Percentiles rank a stretch among this genome's conserved stretches.
Conservation (phyloP, 2,329 filamentous ascomycete genomes). For the Triangularia setosa region DNA sequence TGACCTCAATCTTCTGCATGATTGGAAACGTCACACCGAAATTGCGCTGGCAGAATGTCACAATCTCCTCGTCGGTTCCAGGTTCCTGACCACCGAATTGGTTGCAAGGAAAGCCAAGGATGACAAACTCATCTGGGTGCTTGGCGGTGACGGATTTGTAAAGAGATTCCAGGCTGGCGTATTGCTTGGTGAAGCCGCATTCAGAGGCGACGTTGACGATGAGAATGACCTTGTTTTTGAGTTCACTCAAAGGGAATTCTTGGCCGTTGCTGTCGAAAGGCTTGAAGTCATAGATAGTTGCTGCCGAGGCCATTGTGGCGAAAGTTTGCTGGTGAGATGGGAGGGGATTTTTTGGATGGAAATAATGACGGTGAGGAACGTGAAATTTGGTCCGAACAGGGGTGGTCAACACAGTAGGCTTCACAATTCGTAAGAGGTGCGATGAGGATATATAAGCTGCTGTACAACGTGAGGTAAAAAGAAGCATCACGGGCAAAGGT, state of each 20-base stretch:
- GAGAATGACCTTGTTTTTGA: slow-evolving; percentile 89
- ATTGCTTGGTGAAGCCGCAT: slow-evolving; percentile 98
- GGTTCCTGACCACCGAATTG: slow-evolving; percentile 93
- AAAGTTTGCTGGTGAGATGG: slow-evolving; percentile 12
- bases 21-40: slow-evolving; percentile 92
- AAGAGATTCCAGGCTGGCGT: slow-evolving; percentile 82
- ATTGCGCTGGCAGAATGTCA: slow-evolving; percentile 85
- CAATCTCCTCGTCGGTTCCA: slow-evolving; percentile 74
- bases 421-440: background rate
- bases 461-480: background rate
- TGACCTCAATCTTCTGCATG: slow-evolving; percentile 89
- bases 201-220: slow-evolving; percentile 98
- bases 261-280: slow-evolving; percentile 50
- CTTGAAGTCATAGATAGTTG: slow-evolving; percentile 30
- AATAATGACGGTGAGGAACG: background rate
- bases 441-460: background rate
- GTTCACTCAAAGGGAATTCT: slow-evolving; percentile 64
- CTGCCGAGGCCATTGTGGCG: slow-evolving; percentile 61
- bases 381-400: background rate
- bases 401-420: background rate
- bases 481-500: background rate
- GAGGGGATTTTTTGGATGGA: background rate
- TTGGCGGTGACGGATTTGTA: slow-evolving; percentile 72
- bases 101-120: slow-evolving; percentile 98
- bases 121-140: slow-evolving; percentile 71